These are phyloP conservation scores for Zea luxurians DNA, from an alignment of 176 grass and related monocot genomes.

Conservation along the genomic window DNA sequence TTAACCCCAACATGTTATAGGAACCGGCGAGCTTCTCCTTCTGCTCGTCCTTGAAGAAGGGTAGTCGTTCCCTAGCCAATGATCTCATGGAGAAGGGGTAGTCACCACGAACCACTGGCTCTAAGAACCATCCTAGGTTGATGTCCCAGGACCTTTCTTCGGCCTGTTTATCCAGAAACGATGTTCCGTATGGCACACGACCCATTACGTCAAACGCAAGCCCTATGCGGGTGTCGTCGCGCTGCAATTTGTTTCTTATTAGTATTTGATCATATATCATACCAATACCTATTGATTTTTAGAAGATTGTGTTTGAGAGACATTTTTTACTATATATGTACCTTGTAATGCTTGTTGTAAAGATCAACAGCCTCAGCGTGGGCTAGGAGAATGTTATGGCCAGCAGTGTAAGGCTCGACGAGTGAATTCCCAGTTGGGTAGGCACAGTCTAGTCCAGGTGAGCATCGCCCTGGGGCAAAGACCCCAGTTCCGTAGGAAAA, in stretches of 20 bases:
- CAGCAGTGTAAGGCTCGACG: neutral
- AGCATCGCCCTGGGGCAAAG: constrained; percentile 18
- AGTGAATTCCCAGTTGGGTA: neutral
- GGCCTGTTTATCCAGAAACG: neutral
- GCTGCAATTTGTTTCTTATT: neutral
- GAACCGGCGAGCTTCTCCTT: neutral
- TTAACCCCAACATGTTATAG: neutral
- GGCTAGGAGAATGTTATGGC: constrained; percentile 7
- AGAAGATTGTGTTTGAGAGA: neutral
- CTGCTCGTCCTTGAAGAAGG: neutral
- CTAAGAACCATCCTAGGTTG: constrained; percentile 29
- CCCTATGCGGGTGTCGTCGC: neutral
- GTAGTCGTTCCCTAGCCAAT: neutral
- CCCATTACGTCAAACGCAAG: neutral
- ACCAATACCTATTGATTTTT: neutral
- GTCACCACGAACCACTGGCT: constrained; percentile 22
- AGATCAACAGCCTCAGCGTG: neutral
- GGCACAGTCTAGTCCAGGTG: neutral
- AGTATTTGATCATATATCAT: neutral
- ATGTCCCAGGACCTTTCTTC: neutral
- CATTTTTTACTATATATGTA: neutral
- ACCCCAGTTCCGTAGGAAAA: neutral
- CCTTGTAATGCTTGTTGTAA: neutral
- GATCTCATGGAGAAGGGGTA: constrained; percentile 39
- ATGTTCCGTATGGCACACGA: neutral